A percentile compares a stretch with the other conserved stretches of the same genome.
phyloP scores from a whole-genome alignment of 306 rosid genomes.

The cucumber (Cucumis sativus) region DNA sequence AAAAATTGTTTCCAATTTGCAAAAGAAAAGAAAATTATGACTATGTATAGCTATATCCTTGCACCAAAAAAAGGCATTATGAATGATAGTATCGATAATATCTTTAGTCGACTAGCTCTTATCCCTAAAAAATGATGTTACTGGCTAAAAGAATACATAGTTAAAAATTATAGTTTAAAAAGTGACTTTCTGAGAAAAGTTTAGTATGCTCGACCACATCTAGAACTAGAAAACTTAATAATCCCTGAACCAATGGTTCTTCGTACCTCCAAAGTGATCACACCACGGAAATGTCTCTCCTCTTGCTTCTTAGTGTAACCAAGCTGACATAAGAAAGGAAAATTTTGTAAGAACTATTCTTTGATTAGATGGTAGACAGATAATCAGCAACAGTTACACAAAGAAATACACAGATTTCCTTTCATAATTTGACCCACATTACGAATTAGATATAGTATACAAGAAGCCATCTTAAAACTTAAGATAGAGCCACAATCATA shows the following conservation, averaged over 20 bases:
- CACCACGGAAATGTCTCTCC: slow-evolving; percentile 89
- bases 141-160: not conserved
- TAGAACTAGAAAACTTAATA: not conserved
- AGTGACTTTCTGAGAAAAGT: not conserved
- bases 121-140: not conserved
- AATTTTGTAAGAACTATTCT: slow-evolving; percentile 2
- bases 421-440: not conserved
- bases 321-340: slow-evolving; percentile 46
- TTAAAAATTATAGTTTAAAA: not conserved
- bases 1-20: too few species aligned
- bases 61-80: too few species aligned
- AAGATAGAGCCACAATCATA: not conserved
- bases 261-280: slow-evolving; percentile 84
- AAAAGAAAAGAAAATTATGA: too few species aligned
- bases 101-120: too few species aligned
- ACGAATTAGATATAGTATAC: not conserved
- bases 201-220: not conserved
- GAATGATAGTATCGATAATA: too few species aligned
- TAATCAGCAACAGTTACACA: not conserved
- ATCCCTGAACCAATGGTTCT: not conserved
- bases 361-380: not conserved
- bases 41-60: too few species aligned
- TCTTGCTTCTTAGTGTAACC: slow-evolving; percentile 96
- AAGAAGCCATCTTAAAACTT: not conserved
- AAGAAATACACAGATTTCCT: not conserved